phyloP scores from a whole-genome alignment of 495 filamentous ascomycete genomes.

The Penicillium pancosmium region DNA sequence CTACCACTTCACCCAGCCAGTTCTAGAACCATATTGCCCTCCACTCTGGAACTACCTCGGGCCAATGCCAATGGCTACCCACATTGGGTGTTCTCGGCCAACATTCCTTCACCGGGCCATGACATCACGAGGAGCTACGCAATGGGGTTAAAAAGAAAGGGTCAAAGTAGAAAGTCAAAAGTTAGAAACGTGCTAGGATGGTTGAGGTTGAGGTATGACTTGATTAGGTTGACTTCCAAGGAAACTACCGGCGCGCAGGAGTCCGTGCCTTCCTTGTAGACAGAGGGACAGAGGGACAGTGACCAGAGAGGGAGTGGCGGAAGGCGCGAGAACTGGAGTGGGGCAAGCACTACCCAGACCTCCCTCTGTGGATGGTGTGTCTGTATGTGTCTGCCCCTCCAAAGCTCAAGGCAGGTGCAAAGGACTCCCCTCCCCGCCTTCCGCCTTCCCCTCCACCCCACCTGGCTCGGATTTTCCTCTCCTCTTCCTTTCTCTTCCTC shows the following conservation, averaged over 20 bases:
- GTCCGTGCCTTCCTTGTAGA: not conserved
- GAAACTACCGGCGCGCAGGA: too few species aligned
- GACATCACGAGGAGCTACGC: not conserved
- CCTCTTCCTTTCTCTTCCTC: not conserved
- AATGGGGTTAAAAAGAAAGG: not conserved
- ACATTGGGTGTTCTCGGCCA: not conserved
- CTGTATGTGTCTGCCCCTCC: not conserved
- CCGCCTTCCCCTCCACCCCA: not conserved
- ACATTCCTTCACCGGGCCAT: not conserved
- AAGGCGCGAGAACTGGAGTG: conserved; percentile 3
- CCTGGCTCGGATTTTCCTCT: not conserved
- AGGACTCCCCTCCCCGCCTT: conserved; percentile 6
- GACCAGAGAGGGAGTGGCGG: not conserved
- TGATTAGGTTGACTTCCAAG: too few species aligned
- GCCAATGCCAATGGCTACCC: not conserved
- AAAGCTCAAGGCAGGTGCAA: not conserved
- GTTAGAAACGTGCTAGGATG: too few species aligned
- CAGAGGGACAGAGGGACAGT: too few species aligned
- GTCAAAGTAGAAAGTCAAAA: too few species aligned
- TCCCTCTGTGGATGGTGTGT: too few species aligned
- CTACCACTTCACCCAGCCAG: too few species aligned
- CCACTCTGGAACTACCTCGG: not conserved
- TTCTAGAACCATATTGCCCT: not conserved
- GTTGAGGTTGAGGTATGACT: too few species aligned
- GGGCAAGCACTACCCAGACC: not conserved